Evolutionary conservation across 768 basidiomycete genomes (phyloP).

Genomic region (Phaeotremella fagi): DNA sequence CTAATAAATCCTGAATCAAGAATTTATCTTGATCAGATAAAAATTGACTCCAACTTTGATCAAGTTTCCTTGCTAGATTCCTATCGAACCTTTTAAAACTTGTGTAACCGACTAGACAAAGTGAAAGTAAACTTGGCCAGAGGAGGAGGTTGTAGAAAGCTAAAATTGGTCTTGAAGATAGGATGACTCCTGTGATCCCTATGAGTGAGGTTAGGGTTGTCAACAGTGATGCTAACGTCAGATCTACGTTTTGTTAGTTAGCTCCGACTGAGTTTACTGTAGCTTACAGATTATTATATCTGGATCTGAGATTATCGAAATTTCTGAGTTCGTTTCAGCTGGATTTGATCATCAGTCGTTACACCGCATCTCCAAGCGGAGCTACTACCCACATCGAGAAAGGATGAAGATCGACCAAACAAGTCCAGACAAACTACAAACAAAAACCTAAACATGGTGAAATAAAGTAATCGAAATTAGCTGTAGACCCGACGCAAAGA

Average conservation of each 20-base stretch:
- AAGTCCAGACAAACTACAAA: slow-evolving; percentile 56
- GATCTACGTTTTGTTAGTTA: too few species aligned
- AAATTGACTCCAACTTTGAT: slow-evolving; percentile 63
- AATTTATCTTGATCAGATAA: slow-evolving; percentile 58
- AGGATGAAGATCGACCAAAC: slow-evolving; percentile 58
- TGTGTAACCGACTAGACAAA: slow-evolving; percentile 62
- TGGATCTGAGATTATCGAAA: slow-evolving; percentile 59
- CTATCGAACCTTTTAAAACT: slow-evolving; percentile 61
- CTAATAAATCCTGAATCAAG: slow-evolving; percentile 57
- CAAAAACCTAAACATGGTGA: slow-evolving; percentile 48
- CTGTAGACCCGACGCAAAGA: not conserved
- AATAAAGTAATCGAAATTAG: slow-evolving; percentile 1
- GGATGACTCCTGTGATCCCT: slow-evolving; percentile 59
- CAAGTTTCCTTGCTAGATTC: slow-evolving; percentile 63
- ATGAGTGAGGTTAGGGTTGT: slow-evolving; percentile 59
- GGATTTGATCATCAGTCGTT: slow-evolving; percentile 3
- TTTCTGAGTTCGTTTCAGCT: slow-evolving; percentile 64
- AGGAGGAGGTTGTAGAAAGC: slow-evolving; percentile 65
- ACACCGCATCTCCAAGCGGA: too few species aligned
- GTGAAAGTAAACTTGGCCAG: slow-evolving; percentile 59
- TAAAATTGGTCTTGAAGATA: slow-evolving; percentile 65
- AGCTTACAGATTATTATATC: slow-evolving; percentile 47
- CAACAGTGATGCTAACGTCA: slow-evolving; percentile 59
- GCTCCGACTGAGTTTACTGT: slow-evolving; percentile 49
- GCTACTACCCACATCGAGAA: slow-evolving; percentile 46